Base-by-base conservation (phyloP, 2,329 filamentous ascomycete species). In the Xylariomycetidae sp. region DNA sequence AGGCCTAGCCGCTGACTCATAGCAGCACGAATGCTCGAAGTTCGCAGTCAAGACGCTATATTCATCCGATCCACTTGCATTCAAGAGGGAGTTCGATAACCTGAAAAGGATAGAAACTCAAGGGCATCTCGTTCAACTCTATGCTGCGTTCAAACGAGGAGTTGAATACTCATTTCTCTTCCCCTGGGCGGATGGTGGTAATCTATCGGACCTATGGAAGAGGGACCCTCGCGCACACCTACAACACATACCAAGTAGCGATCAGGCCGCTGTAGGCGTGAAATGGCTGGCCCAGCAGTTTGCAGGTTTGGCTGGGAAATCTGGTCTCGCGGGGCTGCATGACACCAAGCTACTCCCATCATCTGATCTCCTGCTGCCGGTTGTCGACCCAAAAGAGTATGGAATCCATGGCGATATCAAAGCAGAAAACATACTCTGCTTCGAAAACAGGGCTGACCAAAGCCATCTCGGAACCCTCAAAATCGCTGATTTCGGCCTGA, bases 371-470 rank as follows among this genome's bases (percentile, higher is more conserved):
- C n/a, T n/a, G n/a, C n/a, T n/a, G n/a, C n/a, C n/a, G n/a, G n/a
- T n/a, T n/a, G n/a, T 7, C 12, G 24, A 25, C 24, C 15, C 24
- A 19, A 39, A 29, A 16, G 25, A 8, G 10, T 42, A 38, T 19
- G 39, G 39, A 9, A 35, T 38, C 12, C 39, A 42, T 25, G 39
- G 39, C 20, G 39, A 42, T 12, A 38, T 39, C 5, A 42, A 39
- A 17, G 35, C 39, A 6, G 14, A 19, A 6, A 42, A 42, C 19
- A 38, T 42, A n/a, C 39, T 42, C 4, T 39, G 34, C 26, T 42
- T 42, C 18, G 24, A 26, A n/a, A 15, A 25, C 5, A 10, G 19
- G 6, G 14, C 34, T 14, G 26, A 38, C 5, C n/a, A 18, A 17
- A 13, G 14, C 12, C 22, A 17, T n/a, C 17, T 33, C 5, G 39